A percentile compares a stretch with the other conserved stretches of the same genome.
Evolutionary conservation across 108 stramenopile genomes (phyloP).

Genomic region (Nitzschia sp.): DNA sequence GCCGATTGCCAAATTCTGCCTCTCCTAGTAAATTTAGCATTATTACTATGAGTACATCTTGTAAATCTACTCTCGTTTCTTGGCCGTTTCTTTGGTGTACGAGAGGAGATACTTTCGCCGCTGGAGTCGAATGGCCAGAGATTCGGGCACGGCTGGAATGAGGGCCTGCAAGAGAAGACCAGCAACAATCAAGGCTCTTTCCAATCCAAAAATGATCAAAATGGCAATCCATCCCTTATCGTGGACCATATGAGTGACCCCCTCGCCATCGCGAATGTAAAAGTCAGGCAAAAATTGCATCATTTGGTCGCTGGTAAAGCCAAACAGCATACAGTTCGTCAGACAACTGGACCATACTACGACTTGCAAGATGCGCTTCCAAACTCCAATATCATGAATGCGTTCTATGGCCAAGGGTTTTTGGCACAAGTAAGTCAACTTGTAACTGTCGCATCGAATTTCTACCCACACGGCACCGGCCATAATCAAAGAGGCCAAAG

Average conservation of each 20-base stretch:
- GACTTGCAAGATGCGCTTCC: slow-evolving; percentile 58
- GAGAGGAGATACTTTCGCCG: slow-evolving; percentile 39
- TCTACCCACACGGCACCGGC: slow-evolving; percentile 67
- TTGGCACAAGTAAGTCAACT: slow-evolving; percentile 59
- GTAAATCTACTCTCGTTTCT: not conserved
- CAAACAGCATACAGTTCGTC: slow-evolving; percentile 83
- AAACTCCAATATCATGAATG: slow-evolving; percentile 55
- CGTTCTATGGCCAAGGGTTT: slow-evolving; percentile 31
- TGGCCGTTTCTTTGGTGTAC: not conserved
- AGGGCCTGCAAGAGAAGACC: slow-evolving; percentile 39
- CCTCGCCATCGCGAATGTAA: slow-evolving; percentile 45
- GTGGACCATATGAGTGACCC: slow-evolving; percentile 45
- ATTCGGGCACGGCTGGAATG: slow-evolving; percentile 50
- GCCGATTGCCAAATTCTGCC: too few species aligned
- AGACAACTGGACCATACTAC: slow-evolving; percentile 67
- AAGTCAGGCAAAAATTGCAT: slow-evolving; percentile 68
- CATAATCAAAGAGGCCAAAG: slow-evolving; percentile 68
- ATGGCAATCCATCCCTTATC: slow-evolving; percentile 69
- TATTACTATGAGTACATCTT: too few species aligned
- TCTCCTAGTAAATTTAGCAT: too few species aligned
- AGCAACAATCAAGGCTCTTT: slow-evolving; percentile 54
- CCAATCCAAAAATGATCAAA: slow-evolving; percentile 74
- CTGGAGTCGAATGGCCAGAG: slow-evolving; percentile 41
- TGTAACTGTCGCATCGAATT: slow-evolving; percentile 67
- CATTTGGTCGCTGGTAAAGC: slow-evolving; percentile 74